A percentile compares a stretch with the other conserved stretches of the same genome.
Conservation (phyloP, 305 asterid genomes). For the Solanum hybrid region DNA sequence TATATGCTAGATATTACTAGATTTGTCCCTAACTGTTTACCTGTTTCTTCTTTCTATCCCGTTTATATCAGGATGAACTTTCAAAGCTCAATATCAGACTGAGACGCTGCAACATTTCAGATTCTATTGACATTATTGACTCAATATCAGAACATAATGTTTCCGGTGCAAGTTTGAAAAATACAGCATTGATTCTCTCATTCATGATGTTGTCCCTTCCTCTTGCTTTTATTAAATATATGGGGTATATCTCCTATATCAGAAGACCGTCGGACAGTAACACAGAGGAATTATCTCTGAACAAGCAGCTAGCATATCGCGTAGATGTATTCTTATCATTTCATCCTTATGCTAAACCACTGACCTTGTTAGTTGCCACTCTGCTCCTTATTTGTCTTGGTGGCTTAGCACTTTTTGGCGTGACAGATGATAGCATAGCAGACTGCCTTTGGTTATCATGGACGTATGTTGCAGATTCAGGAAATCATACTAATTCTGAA, state of each 20-base stretch:
- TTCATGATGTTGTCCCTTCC: slow-evolving; percentile 51
- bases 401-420: slow-evolving; percentile 80
- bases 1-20: not conserved
- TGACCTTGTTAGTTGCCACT: slow-evolving; percentile 75
- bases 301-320: slow-evolving; percentile 69
- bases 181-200: slow-evolving; percentile 47
- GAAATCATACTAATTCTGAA: slow-evolving; percentile 78
- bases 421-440: slow-evolving; percentile 63
- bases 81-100: slow-evolving; percentile 44
- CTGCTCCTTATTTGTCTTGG: slow-evolving; percentile 66
- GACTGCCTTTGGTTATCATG: slow-evolving; percentile 86
- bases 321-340: slow-evolving; percentile 70
- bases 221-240: slow-evolving; percentile 56
- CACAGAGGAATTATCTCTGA: slow-evolving; percentile 61
- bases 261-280: slow-evolving; percentile 48
- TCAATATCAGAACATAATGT: slow-evolving; percentile 20
- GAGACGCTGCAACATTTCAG: slow-evolving; percentile 39
- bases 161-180: slow-evolving; percentile 37
- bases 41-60: slow-evolving; percentile 1
- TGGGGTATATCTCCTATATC: slow-evolving; percentile 46
- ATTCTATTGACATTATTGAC: slow-evolving; percentile 25
- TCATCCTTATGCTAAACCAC: slow-evolving; percentile 79
- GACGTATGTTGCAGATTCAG: slow-evolving; percentile 79
- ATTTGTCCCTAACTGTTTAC: not conserved
- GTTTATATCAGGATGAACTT: slow-evolving; percentile 46